Base-by-base conservation (phyloP, 768 basidiomycete species). In the Russula sp. region DNA sequence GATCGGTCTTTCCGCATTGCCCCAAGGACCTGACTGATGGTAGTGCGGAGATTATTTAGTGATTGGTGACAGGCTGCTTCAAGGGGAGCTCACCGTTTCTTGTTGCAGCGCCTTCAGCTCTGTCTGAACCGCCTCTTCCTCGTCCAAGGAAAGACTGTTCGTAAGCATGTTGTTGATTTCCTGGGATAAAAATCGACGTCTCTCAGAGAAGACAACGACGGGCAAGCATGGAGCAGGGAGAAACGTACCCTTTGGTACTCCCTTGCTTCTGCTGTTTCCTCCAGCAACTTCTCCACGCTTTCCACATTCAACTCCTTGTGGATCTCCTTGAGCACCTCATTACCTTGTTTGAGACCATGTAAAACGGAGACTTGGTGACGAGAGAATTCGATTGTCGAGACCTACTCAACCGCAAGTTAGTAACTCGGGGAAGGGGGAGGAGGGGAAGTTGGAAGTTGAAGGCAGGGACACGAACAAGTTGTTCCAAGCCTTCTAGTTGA, bases 381-480 rank as follows among this genome's bases (percentile, higher is more conserved):
- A 7, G 97, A 93, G 76, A 97, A 98, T 72, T 99, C 97, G 69
- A 99, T 97, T 0, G 88, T 90, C 4, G 93, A 90, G 29, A 98
- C 94, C 96, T 99, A 69, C 7, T 22, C 25, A 32, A 4, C 18
- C 41, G 34, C 35, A 14, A 13, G 22, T 51, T 16, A 52, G 52
- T 25, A 11, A 42, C 32, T 22, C 14, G 7, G 7, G 14, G 32
- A 52, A 0, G 35, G 57, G 16, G 46, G 25, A 29, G 10, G 1
- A 16, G 46, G 25, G 29, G 29, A 34, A 8, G 18, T 41, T 39
- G 14, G 7, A 42, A 2, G 34, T 29, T 36, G 29, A 29, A 20
- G 41, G 45, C 7, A n/a, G 9, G 29, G 7, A 14, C 41, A 75
- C 85, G 64, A 64, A 94, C 96, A 52, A 98, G 78, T 64, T 93